These are phyloP conservation scores for Pythium aristosporum DNA, from an alignment of 352 stramenopile species.

Conservation along the genomic window DNA sequence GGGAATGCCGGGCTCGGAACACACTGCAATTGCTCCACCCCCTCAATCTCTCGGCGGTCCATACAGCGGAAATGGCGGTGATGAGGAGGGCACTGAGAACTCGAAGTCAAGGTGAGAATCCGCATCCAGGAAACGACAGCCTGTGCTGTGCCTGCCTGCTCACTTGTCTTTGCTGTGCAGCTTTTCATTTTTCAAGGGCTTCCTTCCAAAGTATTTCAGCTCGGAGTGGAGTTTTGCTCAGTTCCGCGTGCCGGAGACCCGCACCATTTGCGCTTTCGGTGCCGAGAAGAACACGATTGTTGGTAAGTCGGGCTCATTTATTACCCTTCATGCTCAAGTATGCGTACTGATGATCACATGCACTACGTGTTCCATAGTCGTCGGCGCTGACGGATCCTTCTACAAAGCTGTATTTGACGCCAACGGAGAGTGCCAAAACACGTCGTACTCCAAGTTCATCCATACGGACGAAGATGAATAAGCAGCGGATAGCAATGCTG, in stretches of 20 bases:
- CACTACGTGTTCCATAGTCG: conserved; percentile 40
- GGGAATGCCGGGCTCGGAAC: conserved; percentile 50
- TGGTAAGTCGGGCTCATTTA: conserved; percentile 37
- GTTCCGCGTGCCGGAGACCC: conserved; percentile 89
- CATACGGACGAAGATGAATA: conserved; percentile 87
- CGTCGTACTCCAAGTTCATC: conserved; percentile 90
- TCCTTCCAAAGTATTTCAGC: conserved; percentile 93
- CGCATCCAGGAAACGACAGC: neutral
- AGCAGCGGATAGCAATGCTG: neutral
- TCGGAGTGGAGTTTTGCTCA: conserved; percentile 94
- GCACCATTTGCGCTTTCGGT: conserved; percentile 92
- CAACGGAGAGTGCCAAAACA: conserved; percentile 88
- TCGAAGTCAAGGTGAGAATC: conserved; percentile 76
- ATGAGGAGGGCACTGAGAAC: conserved; percentile 86
- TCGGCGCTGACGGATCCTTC: conserved; percentile 84
- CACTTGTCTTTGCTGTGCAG: conserved; percentile 25
- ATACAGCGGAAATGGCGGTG: conserved; percentile 36
- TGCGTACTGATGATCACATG: neutral
- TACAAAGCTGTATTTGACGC: conserved; percentile 89
- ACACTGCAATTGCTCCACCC: conserved; percentile 52
- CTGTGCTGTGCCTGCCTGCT: neutral
- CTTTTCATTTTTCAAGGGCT: conserved; percentile 88
- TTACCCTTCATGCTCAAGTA: neutral
- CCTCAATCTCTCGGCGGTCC: conserved; percentile 43
- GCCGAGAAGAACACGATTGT: conserved; percentile 92